These are phyloP conservation scores for Polyplosphaeria fusca DNA, from an alignment of 495 filamentous ascomycete genomes.

Conservation along the genomic window DNA sequence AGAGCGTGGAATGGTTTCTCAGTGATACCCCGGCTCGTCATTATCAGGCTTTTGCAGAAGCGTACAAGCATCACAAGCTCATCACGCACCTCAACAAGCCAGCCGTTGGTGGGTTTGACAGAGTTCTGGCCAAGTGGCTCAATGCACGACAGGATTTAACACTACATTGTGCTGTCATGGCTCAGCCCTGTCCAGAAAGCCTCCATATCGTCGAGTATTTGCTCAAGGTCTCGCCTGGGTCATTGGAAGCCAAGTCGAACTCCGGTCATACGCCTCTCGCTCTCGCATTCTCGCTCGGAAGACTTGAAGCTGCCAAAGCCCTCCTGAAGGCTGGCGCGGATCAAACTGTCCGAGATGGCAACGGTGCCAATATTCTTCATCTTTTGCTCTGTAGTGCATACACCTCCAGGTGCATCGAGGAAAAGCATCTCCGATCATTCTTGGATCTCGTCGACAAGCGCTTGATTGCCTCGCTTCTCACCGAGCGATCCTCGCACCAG, in stretches of 20 bases:
- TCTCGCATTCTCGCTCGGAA: slow-evolving; percentile 53
- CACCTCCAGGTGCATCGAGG: slow-evolving; percentile 12
- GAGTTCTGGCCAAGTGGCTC: slow-evolving; percentile 60
- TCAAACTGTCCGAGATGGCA: slow-evolving; percentile 53
- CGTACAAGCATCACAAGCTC: slow-evolving; percentile 53
- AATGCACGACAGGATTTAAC: slow-evolving; percentile 52
- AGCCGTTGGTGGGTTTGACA: slow-evolving; percentile 54
- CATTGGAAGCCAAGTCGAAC: slow-evolving; percentile 54
- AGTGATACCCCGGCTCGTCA: slow-evolving; percentile 58
- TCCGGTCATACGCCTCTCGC: slow-evolving; percentile 59
- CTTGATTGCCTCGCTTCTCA: slow-evolving; percentile 46
- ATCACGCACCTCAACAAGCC: slow-evolving; percentile 54
- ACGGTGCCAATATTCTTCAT: slow-evolving; percentile 61
- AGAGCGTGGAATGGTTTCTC: slow-evolving; percentile 66
- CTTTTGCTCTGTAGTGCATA: slow-evolving; percentile 42
- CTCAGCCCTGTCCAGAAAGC: slow-evolving; percentile 39
- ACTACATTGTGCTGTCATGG: slow-evolving; percentile 63
- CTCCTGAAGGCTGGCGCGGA: slow-evolving; percentile 64
- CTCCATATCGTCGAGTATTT: slow-evolving; percentile 60
- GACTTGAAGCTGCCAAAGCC: slow-evolving; percentile 52
- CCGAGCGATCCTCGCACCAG: slow-evolving; percentile 44
- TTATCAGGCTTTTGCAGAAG: slow-evolving; percentile 62
- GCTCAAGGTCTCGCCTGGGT: slow-evolving; percentile 54
- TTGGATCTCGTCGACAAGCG: slow-evolving; percentile 54
- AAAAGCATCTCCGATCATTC: slow-evolving; percentile 42